Evolutionary conservation across 148 eudicot species (phyloP), one percentile per base, ranked within the genome.

Genomic region (Linanthus parryae): DNA sequence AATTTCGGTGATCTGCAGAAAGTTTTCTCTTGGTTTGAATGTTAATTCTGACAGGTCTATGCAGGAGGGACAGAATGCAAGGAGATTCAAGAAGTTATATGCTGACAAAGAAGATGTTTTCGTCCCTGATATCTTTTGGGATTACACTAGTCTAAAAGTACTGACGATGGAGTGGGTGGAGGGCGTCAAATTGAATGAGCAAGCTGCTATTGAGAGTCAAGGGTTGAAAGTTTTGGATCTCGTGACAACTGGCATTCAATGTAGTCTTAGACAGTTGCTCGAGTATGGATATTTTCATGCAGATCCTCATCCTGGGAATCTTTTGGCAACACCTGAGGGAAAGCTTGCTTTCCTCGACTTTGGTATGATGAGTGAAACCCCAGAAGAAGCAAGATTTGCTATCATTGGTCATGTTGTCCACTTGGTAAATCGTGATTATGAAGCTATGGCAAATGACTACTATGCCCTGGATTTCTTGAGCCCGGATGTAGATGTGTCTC

Each of bases 341-440:
- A 92, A 88, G 74, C 94, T 92, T 53, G 99, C 99, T 49, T 92
- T 92, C 71, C 73, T 92, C 64, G 99, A 92, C 75, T 92, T 92
- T 70, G 99, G 99, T 52, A 92, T 92, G 99, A 92, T 92, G 99
- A 92, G 99, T 61, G 99, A 92, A 67, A 92, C 99, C 44, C 99
- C 99, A 35, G 99, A 92, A 74, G 78, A 84, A 44, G 99, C 99
- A 59, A 82, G 99, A 66, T 77, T 68, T 60, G 99, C 99, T 31
- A 92, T 92, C 59, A 92, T 92, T 56, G 96, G 99, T 58, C 99
- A 92, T 68, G 99, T 92, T 62, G 99, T 92, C 59, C 99, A 92
- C 73, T 72, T 92, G 91, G 99, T 92, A 44, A 92, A 92, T 77
- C 85, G 99, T 49, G 99, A 92, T 69, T 92, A 92, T 70, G 99